Evolutionary conservation across 371 early-diverging fungal genomes (phyloP).

Genomic region (Batkoa obscura): DNA sequence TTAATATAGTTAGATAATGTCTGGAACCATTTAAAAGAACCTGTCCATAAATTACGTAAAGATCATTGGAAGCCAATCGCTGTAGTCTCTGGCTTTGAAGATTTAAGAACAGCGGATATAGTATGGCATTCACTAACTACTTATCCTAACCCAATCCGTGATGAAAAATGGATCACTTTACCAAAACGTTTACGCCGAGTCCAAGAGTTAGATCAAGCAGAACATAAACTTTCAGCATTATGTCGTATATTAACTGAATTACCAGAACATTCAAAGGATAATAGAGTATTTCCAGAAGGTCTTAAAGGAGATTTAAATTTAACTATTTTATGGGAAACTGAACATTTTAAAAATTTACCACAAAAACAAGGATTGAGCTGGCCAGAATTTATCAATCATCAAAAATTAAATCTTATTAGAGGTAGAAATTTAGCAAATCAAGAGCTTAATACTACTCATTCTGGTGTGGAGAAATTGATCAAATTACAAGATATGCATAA

Average conservation of each 20-base stretch:
- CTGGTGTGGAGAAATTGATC: neutral
- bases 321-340: neutral
- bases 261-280: neutral
- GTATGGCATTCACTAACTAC: constrained; percentile 2
- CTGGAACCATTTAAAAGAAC: neutral
- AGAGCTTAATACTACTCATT: neutral
- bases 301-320: neutral
- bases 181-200: neutral
- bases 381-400: neutral
- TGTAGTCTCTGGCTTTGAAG: neutral
- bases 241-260: constrained; percentile 3
- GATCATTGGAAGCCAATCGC: constrained; percentile 7
- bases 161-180: neutral
- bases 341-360: neutral
- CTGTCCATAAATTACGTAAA: neutral
- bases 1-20: neutral
- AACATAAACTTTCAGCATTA: constrained; percentile 3
- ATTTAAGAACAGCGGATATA: constrained; percentile 2
- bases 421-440: constrained; percentile 1
- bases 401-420: neutral
- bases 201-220: neutral
- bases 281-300: neutral
- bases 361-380: neutral
- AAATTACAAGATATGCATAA: neutral
- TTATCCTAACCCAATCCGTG: neutral